Conservation (phyloP, 2,329 filamentous ascomycete species). For the Tricladium varicosporioides region DNA sequence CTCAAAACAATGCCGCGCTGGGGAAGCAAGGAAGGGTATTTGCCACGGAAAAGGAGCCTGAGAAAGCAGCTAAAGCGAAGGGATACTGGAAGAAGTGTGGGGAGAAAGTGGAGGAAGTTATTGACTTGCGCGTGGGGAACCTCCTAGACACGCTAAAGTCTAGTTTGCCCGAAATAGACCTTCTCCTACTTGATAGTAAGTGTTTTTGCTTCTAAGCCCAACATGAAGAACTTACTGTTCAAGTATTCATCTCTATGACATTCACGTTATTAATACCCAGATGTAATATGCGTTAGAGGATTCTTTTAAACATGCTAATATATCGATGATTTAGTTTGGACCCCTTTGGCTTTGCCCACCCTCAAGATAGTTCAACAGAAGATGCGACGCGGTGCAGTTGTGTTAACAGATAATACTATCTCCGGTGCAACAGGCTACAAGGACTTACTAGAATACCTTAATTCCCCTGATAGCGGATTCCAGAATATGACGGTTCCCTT, state of each 20-base stretch:
- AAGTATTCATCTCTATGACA: background rate
- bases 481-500: constrained; percentile 48
- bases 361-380: constrained; percentile 45
- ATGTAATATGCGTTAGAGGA: background rate
- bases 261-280: background rate
- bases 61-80: constrained; percentile 51
- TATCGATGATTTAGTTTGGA: constrained; percentile 47
- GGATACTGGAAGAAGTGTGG: constrained; percentile 53
- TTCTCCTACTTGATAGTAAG: constrained; percentile 61
- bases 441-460: constrained; percentile 47
- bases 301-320: background rate
- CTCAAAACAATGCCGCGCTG: constrained; percentile 39
- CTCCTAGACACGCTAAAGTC: constrained; percentile 53
- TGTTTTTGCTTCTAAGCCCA: constrained; percentile 19
- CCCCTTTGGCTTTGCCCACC: constrained; percentile 51
- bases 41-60: constrained; percentile 57
- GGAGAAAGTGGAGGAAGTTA: constrained; percentile 43
- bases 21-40: constrained; percentile 45
- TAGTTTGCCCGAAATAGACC: constrained; percentile 47
- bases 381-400: constrained; percentile 45
- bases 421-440: constrained; percentile 40
- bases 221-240: background rate
- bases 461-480: constrained; percentile 47
- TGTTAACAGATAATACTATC: constrained; percentile 50
- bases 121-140: constrained; percentile 58